These are phyloP conservation scores for Streptanthus diversifolius DNA, from an alignment of 345 rosid genomes.

Conservation along the genomic window DNA sequence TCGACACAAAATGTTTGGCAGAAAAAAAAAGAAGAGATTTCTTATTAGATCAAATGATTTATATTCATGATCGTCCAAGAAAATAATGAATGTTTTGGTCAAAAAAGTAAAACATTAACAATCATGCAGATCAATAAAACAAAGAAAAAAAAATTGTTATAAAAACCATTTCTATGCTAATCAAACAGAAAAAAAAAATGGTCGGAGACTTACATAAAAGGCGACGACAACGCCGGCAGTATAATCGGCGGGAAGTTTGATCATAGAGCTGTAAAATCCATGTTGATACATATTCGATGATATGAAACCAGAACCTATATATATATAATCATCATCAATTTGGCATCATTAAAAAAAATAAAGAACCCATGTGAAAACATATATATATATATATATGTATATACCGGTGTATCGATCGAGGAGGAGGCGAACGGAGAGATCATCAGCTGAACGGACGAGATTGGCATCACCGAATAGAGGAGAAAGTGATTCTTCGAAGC, in stretches of 20 bases:
- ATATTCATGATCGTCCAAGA: not conserved
- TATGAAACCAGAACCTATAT: slow-evolving; percentile 78
- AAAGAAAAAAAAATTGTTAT: not conserved
- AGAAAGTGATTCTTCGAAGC: slow-evolving; percentile 73
- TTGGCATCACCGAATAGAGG: slow-evolving; percentile 86
- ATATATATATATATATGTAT: not conserved
- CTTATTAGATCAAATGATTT: not conserved
- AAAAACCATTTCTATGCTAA: not conserved
- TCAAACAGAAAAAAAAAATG: not conserved
- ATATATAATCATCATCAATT: not conserved
- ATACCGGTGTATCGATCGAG: slow-evolving; percentile 78
- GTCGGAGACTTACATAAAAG: slow-evolving; percentile 57
- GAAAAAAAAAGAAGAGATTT: not conserved
- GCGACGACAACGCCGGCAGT: slow-evolving; percentile 91
- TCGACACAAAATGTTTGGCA: slow-evolving; percentile 9
- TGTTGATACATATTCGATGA: slow-evolving; percentile 78
- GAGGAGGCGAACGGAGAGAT: slow-evolving; percentile 74
- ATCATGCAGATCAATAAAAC: slow-evolving; percentile 7
- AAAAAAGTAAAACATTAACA: not conserved
- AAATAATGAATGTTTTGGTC: not conserved
- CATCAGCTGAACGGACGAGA: slow-evolving; percentile 74
- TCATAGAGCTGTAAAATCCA: slow-evolving; percentile 84
- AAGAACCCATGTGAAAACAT: not conserved
- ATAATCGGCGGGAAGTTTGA: slow-evolving; percentile 77
- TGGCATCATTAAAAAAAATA: not conserved